phyloP scores from a whole-genome alignment of 257 asterid species.

The Fraxinus excelsior region DNA sequence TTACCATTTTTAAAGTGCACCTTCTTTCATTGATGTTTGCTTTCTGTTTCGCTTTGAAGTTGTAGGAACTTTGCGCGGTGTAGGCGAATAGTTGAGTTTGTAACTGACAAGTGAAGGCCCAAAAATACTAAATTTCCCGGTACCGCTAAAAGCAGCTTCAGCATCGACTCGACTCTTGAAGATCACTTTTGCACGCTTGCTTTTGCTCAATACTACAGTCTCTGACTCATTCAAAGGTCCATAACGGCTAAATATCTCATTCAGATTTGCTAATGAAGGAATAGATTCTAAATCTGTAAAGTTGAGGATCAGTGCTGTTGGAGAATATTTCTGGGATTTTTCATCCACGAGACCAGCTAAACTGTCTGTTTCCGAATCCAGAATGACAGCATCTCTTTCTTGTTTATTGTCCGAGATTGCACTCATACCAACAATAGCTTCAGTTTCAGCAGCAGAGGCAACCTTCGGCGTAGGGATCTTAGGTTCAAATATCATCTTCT shows the following conservation, averaged over 20 bases:
- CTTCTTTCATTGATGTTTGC: slow-evolving; percentile 19
- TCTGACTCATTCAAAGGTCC: slow-evolving; percentile 63
- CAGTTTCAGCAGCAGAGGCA: slow-evolving; percentile 24
- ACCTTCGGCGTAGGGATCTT: slow-evolving; percentile 24
- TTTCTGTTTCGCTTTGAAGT: slow-evolving; percentile 41
- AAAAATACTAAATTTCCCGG: slow-evolving; percentile 66
- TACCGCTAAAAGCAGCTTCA: slow-evolving; percentile 68
- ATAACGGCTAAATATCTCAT: slow-evolving; percentile 54
- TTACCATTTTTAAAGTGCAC: slow-evolving; percentile 30
- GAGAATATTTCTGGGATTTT: slow-evolving; percentile 37
- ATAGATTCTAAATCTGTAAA: slow-evolving; percentile 55
- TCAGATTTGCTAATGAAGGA: slow-evolving; percentile 65
- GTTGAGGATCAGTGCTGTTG: slow-evolving; percentile 58
- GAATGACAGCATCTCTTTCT: slow-evolving; percentile 20
- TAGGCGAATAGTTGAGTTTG: slow-evolving; percentile 48
- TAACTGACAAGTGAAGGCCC: slow-evolving; percentile 76
- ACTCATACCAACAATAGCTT: slow-evolving; percentile 19
- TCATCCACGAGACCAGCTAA: slow-evolving; percentile 24
- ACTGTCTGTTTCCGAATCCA: slow-evolving; percentile 28
- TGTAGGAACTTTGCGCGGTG: slow-evolving; percentile 34
- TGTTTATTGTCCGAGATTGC: slow-evolving; percentile 24
- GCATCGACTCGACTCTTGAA: slow-evolving; percentile 65
- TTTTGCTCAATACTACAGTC: slow-evolving; percentile 52
- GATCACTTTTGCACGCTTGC: slow-evolving; percentile 62
- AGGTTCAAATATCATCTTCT: slow-evolving; percentile 36